Conservation (phyloP, 257 asterid genomes). For the Plectranthus barbatus region DNA sequence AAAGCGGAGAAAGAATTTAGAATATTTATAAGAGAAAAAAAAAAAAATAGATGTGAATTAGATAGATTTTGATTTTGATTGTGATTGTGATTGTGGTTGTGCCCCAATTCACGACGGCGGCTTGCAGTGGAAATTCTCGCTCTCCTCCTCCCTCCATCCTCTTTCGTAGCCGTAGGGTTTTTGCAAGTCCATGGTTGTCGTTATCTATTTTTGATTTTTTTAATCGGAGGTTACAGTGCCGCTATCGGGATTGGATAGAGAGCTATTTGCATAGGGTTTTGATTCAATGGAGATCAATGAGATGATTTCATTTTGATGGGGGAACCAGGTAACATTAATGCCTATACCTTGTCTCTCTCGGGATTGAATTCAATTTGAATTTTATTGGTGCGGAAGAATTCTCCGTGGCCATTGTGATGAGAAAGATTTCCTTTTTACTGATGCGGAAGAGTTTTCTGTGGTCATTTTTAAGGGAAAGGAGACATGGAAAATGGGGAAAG, state of each 20-base stretch:
- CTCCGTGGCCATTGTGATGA: not conserved
- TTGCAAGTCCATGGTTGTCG: not conserved
- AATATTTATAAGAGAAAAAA: not conserved
- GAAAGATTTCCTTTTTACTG: not conserved
- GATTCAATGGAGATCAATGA: not conserved
- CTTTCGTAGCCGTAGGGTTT: not conserved
- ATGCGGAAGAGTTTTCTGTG: not conserved
- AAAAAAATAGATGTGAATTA: not conserved
- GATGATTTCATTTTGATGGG: not conserved
- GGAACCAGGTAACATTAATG: not conserved
- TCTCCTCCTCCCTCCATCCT: not conserved
- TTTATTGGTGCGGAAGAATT: not conserved
- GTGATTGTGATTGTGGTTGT: not conserved
- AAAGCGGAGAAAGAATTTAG: not conserved
- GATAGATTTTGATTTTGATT: too few relatives aligned
- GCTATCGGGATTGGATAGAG: not conserved
- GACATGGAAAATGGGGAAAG: slow-evolving; percentile 71
- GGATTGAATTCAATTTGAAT: not conserved
- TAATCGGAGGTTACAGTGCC: not conserved
- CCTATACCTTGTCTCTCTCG: not conserved
- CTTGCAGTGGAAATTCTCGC: not conserved
- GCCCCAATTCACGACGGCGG: not conserved
- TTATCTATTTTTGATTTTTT: not conserved
- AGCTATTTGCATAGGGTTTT: not conserved
- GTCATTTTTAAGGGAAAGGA: not conserved